Evolutionary conservation across 225 moss, liverwort and hornwort species (phyloP), one percentile per base, ranked within the genome.

Genomic region (Bryoerythrophyllum caledonicum): DNA sequence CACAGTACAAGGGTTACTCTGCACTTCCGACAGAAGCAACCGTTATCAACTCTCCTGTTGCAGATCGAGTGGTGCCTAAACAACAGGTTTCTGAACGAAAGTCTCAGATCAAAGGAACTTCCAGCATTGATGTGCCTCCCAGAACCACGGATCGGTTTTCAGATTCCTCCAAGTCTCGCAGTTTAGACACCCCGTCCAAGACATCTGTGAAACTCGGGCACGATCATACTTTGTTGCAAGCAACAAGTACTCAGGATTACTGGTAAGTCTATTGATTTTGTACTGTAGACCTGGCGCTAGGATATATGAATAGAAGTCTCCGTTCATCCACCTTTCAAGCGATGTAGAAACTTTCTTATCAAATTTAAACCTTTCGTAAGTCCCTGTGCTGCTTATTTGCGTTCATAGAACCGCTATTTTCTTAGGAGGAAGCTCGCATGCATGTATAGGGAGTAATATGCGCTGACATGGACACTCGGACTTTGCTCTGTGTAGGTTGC

Each of bases 141-240:
- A 88, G 79, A 70, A 78, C 81, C 76, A 63, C 84, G 9, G 95
- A 93, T 70, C 80, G 82, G 51, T 84, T 82, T 78, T 82, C 76
- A 56, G 91, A 91, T 60, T 77, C 76, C 23, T 68, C 83, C 11
- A 88, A 86, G 72, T 70, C 76, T 74, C 77, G 84, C 32, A 84
- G 57, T 76, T 48, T 24, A 74, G 93, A 92, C 64, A 88, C 87
- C 16, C 85, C 86, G 32, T 85, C 86, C 23, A 93, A 91, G 79
- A 75, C 62, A 37, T 86, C 67, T 64, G 69, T 89, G 55, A 90
- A 87, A 75, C 89, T 96, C 67, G 96, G 96, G 67, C 96, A 92
- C 65, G 96, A 96, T 78, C 94, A 96, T 72, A 92, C 96, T 54
- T 75, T 96, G 57, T 83, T 75, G 83, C 89, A 96, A 86, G 96